Evolutionary conservation across 2,329 filamentous ascomycete genomes (phyloP).

Genomic region (Xylariaceae sp.): DNA sequence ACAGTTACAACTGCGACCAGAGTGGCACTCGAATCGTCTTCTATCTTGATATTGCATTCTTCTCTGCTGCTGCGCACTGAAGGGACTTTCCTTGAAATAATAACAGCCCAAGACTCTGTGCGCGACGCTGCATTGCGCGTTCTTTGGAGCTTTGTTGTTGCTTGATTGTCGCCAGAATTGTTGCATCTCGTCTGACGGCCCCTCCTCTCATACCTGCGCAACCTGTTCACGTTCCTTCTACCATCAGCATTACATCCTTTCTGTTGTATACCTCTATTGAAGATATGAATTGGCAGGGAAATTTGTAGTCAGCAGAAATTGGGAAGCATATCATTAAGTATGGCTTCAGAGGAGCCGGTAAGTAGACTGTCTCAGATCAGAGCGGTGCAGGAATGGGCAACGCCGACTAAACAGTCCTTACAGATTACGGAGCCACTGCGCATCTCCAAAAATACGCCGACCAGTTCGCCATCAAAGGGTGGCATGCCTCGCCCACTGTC

Average conservation of each 20-base stretch:
- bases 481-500: conserved; percentile 77
- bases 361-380: conserved; percentile 29
- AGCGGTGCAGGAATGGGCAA: conserved; percentile 22
- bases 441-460: conserved; percentile 73
- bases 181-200: neutral
- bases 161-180: conserved; percentile 2
- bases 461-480: conserved; percentile 67
- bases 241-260: conserved; percentile 15
- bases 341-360: conserved; percentile 43
- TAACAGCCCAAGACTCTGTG: conserved; percentile 7
- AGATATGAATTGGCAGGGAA: conserved; percentile 36
- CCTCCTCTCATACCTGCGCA: neutral
- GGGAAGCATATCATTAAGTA: conserved; percentile 34
- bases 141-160: conserved; percentile 7
- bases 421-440: conserved; percentile 69
- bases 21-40: neutral
- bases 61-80: conserved; percentile 13
- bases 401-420: conserved; percentile 2
- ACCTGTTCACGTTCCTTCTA: conserved; percentile 5
- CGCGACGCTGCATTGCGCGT: conserved; percentile 9
- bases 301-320: conserved; percentile 30
- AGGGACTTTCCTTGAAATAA: conserved; percentile 2
- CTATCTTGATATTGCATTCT: conserved; percentile 14
- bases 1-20: conserved; percentile 4
- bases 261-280: conserved; percentile 26